phyloP scores from a whole-genome alignment of 2,329 filamentous ascomycete species.

The Exophiala viscosa region DNA sequence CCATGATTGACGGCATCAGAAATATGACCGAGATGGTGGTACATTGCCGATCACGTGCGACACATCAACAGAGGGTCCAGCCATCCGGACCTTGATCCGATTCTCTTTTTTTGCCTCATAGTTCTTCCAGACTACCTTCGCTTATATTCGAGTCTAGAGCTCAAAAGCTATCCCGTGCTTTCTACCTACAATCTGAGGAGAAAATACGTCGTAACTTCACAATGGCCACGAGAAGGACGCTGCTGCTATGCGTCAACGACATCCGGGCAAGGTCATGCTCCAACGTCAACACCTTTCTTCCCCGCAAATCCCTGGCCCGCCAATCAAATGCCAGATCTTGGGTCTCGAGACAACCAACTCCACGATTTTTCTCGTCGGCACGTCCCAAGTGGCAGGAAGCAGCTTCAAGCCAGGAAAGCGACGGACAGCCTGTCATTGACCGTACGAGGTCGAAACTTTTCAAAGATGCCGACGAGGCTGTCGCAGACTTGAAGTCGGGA shows the following conservation, averaged over 20 bases:
- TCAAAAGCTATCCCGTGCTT: neutral
- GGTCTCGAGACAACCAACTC: slow-evolving; percentile 6
- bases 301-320: slow-evolving; percentile 1
- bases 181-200: neutral
- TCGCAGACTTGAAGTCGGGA: slow-evolving; percentile 67
- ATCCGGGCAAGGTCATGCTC: slow-evolving; percentile 1
- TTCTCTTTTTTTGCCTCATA: neutral
- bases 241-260: slow-evolving; percentile 20
- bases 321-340: slow-evolving; percentile 12
- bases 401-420: neutral
- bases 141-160: neutral
- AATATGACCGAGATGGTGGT: slow-evolving; percentile 8
- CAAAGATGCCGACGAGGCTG: slow-evolving; percentile 59
- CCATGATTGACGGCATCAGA: slow-evolving; percentile 7
- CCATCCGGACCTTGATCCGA: neutral
- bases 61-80: neutral
- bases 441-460: slow-evolving; percentile 35
- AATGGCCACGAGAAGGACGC: slow-evolving; percentile 14
- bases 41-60: slow-evolving; percentile 5
- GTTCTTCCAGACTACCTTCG: neutral
- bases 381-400: slow-evolving; percentile 12
- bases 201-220: neutral
- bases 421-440: slow-evolving; percentile 17
- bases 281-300: slow-evolving; percentile 3
- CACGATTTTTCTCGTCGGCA: slow-evolving; percentile 20